Base-by-base conservation (phyloP, 2,329 filamentous ascomycete genomes). In the Colletotrichum brevisporum region DNA sequence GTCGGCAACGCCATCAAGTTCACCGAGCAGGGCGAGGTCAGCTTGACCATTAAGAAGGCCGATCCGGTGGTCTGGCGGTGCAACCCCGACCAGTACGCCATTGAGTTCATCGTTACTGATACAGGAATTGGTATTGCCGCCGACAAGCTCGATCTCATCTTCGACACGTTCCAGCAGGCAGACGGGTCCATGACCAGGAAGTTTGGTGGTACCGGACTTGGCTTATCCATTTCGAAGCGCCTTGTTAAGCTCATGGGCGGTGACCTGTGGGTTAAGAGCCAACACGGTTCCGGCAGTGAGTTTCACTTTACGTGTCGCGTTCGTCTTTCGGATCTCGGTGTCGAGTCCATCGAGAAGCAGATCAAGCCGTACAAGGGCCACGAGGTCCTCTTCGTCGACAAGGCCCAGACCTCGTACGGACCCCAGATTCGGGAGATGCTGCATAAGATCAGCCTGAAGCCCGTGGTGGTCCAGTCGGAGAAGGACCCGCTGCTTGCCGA, bases 1-100 rank as follows among this genome's bases (percentile, higher is more conserved):
- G 95, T 98, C 62, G 96, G 96, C 77, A 99, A 99, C 76, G 95
- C 96, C 63, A 98, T 99, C 86, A 99, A 99, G 79, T 99, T 99
- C 80, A 98, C 96, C 3, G 95, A 98, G 80, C 92, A 97, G 75
- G 96, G 96, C 71, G 94, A 97, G 79, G 96, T 99, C 75, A 97
- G 95, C 79, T 89, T 98, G 61, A 94, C 92, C n/a, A 98, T 98
- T 74, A 90, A 91, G 73, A 86, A 89, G 76, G 84, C 76, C 86
- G 90, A 81, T 85, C 74, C 93, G 36, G 85, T 89, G 71, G 87
- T 90, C 55, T 88, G 91, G 55, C 86, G 90, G 50, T 92, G 89
- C 75, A 86, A 86, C 13, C 84, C 87, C 12, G 91, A 92, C 74
- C 93, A 98, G 79, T 97, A 97, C 75, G 92, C 94, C 31, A 95